Conservation (phyloP, 1,284 basidiomycete genomes). For the Ceratobasidium sp. region DNA sequence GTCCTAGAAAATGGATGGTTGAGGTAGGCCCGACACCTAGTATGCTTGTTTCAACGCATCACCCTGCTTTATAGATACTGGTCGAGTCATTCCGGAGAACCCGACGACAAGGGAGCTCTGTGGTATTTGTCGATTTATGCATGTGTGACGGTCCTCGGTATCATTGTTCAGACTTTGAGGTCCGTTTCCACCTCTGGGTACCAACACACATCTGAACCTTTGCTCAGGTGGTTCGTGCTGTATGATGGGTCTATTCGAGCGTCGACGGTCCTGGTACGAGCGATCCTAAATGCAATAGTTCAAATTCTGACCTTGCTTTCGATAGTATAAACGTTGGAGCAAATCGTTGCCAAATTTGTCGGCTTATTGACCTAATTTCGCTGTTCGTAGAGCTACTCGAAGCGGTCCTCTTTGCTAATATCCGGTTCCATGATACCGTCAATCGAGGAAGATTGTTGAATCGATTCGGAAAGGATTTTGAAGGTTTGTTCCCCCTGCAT, state of each 20-base stretch:
- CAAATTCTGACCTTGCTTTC: slow-evolving; percentile 26
- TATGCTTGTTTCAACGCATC: neutral
- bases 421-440: slow-evolving; percentile 94
- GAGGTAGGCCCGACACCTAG: slow-evolving; percentile 59
- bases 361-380: neutral
- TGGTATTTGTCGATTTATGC: slow-evolving; percentile 87
- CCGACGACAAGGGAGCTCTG: slow-evolving; percentile 62
- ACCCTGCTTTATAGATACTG: slow-evolving; percentile 55
- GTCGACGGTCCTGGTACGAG: slow-evolving; percentile 63
- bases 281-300: slow-evolving; percentile 23
- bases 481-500: slow-evolving; percentile 65
- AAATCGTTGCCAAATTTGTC: neutral
- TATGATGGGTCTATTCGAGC: slow-evolving; percentile 77
- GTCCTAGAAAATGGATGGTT: slow-evolving; percentile 88
- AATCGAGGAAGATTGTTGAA: slow-evolving; percentile 87
- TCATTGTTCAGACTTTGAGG: slow-evolving; percentile 71
- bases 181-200: slow-evolving; percentile 71
- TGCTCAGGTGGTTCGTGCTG: slow-evolving; percentile 50
- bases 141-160: slow-evolving; percentile 56
- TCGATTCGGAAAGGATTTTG: slow-evolving; percentile 94
- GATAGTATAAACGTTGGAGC: slow-evolving; percentile 36
- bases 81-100: slow-evolving; percentile 63
- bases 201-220: neutral
- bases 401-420: slow-evolving; percentile 86
- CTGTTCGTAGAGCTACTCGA: slow-evolving; percentile 72